Percentiles rank a stretch among this genome's conserved stretches.
These are phyloP conservation scores for Ganoderma lucidum DNA, from an alignment of 1,284 basidiomycete genomes.

Conservation along the genomic window DNA sequence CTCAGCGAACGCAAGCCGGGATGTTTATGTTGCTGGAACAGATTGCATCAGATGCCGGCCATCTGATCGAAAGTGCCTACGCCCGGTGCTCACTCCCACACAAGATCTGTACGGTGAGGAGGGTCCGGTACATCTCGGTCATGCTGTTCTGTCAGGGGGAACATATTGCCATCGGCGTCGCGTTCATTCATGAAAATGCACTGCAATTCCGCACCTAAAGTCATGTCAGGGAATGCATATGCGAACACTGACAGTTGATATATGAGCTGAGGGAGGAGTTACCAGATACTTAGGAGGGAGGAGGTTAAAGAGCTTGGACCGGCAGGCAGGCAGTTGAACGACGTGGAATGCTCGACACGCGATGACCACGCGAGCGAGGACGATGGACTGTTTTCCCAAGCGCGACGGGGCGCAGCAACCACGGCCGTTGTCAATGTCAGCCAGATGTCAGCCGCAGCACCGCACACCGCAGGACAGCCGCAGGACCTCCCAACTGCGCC, in stretches of 20 bases:
- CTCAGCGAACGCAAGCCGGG: not conserved
- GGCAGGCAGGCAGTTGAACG: too few species aligned
- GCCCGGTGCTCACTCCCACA: not conserved
- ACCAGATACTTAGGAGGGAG: too few species aligned
- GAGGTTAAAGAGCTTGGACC: too few species aligned
- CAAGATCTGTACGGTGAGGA: not conserved
- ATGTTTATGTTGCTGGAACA: not conserved
- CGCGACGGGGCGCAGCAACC: not conserved
- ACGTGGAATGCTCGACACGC: not conserved
- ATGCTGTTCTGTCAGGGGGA: not conserved
- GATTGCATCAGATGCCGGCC: not conserved
- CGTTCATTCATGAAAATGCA: not conserved
- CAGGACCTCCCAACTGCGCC: not conserved
- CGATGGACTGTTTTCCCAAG: not conserved
- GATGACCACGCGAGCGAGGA: slow-evolving; percentile 3
- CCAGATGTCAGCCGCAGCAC: too few species aligned
- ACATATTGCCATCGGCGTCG: not conserved
- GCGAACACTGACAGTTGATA: not conserved
- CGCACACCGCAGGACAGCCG: too few species aligned
- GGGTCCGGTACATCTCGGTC: not conserved
- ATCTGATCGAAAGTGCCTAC: not conserved
- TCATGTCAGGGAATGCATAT: not conserved
- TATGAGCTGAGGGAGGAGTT: not conserved
- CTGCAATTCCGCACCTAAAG: not conserved
- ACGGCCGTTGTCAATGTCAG: too few species aligned